Percentiles rank a stretch among this genome's conserved stretches.
Conservation (phyloP, 2,329 filamentous ascomycete species). For the Stemphylium beticola region DNA sequence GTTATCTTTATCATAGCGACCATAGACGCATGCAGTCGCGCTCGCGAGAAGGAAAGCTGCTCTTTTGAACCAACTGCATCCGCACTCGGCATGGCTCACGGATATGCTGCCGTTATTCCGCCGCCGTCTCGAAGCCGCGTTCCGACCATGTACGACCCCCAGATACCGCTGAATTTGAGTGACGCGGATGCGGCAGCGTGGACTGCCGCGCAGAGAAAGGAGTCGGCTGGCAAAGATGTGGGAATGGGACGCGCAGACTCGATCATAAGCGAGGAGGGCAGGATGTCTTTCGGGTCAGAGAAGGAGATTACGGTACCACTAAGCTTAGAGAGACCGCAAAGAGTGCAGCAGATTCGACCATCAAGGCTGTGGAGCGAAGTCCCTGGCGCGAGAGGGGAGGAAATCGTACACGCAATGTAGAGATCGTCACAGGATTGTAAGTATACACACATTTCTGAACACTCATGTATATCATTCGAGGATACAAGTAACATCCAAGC, state of each 20-base stretch:
- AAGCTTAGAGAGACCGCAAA: conserved; percentile 25
- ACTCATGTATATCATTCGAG: background rate
- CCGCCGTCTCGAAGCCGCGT: conserved; percentile 18
- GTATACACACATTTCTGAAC: background rate
- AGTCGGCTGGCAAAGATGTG: conserved; percentile 11
- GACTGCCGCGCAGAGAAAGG: conserved; percentile 26
- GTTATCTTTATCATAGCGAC: conserved; percentile 23
- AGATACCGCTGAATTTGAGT: conserved; percentile 14
- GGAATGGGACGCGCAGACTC: conserved; percentile 25
- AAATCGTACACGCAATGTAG: conserved; percentile 17
- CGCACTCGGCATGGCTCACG: conserved; percentile 35
- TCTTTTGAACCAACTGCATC: conserved; percentile 43
- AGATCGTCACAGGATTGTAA: too few relatives aligned
- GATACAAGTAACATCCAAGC: background rate
- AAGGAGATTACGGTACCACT: conserved; percentile 25
- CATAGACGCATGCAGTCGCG: conserved; percentile 22
- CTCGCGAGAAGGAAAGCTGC: conserved; percentile 27
- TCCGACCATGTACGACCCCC: conserved; percentile 34
- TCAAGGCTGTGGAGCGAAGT: conserved; percentile 40
- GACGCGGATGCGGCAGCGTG: conserved; percentile 5
- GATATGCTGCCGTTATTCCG: conserved; percentile 27
- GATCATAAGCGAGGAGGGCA: conserved; percentile 18
- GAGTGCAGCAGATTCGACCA: conserved; percentile 24
- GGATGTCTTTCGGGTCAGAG: conserved; percentile 6
- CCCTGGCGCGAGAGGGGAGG: conserved; percentile 7